These are phyloP conservation scores for Henckelia pumila DNA, from an alignment of 257 asterid genomes.

Conservation along the genomic window DNA sequence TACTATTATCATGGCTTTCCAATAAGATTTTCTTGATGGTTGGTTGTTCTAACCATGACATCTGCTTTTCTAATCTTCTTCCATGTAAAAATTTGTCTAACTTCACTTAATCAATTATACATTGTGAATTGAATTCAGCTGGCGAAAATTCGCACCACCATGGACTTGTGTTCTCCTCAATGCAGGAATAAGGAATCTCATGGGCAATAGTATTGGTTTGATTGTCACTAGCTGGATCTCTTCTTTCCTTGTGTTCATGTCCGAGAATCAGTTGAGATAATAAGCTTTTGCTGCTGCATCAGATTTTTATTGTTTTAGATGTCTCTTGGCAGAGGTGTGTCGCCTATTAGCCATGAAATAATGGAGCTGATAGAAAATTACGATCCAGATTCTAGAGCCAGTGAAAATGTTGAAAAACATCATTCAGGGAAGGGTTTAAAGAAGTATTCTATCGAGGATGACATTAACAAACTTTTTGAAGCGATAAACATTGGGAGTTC, in stretches of 20 bases:
- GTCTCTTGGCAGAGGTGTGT: conserved; percentile 32
- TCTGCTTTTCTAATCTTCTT: background rate
- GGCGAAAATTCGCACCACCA: conserved; percentile 12
- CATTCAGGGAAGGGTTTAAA: conserved; percentile 30
- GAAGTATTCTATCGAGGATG: conserved; percentile 37
- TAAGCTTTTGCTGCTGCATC: conserved; percentile 24
- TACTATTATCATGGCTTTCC: background rate
- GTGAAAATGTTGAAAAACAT: conserved; percentile 26
- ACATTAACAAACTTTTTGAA: background rate
- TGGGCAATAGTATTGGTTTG: conserved; percentile 7
- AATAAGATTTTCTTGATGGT: too few relatives aligned
- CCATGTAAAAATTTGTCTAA: background rate
- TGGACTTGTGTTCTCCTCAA: conserved; percentile 7
- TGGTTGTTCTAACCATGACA: background rate
- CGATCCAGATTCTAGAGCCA: conserved; percentile 31
- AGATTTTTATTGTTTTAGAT: conserved; percentile 8
- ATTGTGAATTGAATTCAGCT: conserved; percentile 16
- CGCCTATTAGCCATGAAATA: conserved; percentile 54
- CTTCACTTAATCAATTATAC: background rate
- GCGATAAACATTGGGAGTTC: conserved; percentile 56
- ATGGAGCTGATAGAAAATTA: conserved; percentile 47
- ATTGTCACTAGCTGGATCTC: conserved; percentile 16
- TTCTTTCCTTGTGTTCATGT: conserved; percentile 22
- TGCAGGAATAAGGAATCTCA: conserved; percentile 26
- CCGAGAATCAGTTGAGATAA: conserved; percentile 36